Base-by-base conservation (phyloP, 306 rosid species). In the Cucurbita ficifolia region DNA sequence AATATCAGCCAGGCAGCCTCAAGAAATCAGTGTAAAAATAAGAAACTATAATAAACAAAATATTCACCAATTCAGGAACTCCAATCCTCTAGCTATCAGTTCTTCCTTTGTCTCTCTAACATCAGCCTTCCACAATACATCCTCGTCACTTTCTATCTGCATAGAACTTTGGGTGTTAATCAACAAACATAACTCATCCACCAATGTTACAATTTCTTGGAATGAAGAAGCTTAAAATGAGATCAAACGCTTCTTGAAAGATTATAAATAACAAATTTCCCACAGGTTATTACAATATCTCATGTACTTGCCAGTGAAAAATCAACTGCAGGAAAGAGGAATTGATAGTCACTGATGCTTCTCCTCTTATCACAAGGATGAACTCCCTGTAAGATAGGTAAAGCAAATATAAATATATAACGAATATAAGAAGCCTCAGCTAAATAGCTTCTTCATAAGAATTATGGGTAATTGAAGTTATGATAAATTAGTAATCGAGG, bases 61-160 rank as follows among this genome's bases (percentile, higher is more conserved):
- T 55, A 84, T 22, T 84, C 67, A 91, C 97, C 97, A 91, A 78
- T 87, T 89, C 78, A 91, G 17, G 84, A 91, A 91, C 77, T 91
- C 68, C 81, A 83, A 46, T 69, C 97, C 97, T 82, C 97, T 82
- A 14, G 85, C 86, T 74, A 86, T 86, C 60, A 91, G 86, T 71
- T 91, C 97, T 75, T 89, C 97, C 74, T 82, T 91, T 59, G 91
- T 87, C 88, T 91, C 97, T 85, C 97, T 82, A 52, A 87, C 86
- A 76, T 83, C 48, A 38, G 88, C 86, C 88, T 84, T 86, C 97
- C 97, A 89, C 82, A 84, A 72, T 54, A 54, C 75, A 84, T 91
- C 97, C 78, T 91, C 93, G 21, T 91, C 85, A 43, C 84, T 87
- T 77, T 89, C 96, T 82, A 91, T 81, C 97, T 91, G 91, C 78